Percentiles rank a stretch among this genome's conserved stretches.
Conservation (phyloP, 2,329 filamentous ascomycete species). For the Pseudogymnoascus sp. region DNA sequence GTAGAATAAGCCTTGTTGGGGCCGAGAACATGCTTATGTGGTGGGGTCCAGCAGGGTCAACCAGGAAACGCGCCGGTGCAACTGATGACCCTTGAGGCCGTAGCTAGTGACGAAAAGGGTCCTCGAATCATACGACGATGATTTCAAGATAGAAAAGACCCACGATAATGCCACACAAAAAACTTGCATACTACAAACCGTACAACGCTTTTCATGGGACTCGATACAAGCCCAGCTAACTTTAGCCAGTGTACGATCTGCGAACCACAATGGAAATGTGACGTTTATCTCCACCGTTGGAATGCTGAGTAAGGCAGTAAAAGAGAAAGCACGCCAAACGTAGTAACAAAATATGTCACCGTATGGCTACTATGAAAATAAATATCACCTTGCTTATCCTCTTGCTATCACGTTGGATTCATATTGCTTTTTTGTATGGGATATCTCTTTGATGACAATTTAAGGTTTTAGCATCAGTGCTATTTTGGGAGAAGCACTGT, state of each 20-base stretch:
- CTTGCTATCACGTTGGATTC: not conserved
- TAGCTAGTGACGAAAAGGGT: not conserved
- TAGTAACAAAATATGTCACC: not conserved
- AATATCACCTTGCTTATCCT: not conserved
- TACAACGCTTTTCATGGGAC: not conserved
- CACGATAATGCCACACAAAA: not conserved
- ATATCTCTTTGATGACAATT: not conserved
- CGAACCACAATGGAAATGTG: not conserved
- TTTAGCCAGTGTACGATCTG: not conserved
- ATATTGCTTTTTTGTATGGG: not conserved
- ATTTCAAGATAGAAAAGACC: not conserved
- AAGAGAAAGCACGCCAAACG: no score
- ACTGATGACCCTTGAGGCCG: not conserved
- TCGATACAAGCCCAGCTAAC: not conserved
- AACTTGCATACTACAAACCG: not conserved
- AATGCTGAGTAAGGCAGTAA: not conserved
- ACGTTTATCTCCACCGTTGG: not conserved
- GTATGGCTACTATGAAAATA: not conserved
- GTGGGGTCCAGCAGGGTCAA: not conserved
- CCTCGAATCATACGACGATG: conserved; percentile 1
- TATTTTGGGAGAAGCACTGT: not conserved
- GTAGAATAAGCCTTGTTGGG: not conserved
- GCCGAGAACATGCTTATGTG: not conserved
- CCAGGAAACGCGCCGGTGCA: not conserved
- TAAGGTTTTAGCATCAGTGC: not conserved